Base-by-base conservation (phyloP, 169 alveolate species). In the Cryptosporidium ryanae region DNA sequence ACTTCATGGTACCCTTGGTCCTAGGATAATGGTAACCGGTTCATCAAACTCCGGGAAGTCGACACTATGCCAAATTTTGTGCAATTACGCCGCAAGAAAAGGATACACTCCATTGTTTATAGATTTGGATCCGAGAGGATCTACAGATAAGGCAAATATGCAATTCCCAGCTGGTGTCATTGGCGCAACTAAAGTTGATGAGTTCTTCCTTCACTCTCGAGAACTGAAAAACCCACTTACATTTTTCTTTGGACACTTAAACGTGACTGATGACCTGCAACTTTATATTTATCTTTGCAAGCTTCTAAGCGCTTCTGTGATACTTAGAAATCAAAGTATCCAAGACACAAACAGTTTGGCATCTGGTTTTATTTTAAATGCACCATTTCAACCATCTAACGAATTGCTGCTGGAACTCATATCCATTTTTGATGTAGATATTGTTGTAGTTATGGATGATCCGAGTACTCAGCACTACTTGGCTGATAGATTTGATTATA, bases 41-140 rank as follows among this genome's bases (percentile, higher is more conserved):
- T 90, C 96, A 64, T 92, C 95, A 27, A 91, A 92, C 64, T 94
- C 97, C 43, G 97, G 97, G 13, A 95, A 94, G 65, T 93, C 96
- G 29, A 90, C 97, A 17, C 91, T 93, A 48, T 94, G 96, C 31
- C 76, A 89, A 67, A 68, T 93, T 13, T 71, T 94, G 52, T 87
- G 93, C 59, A 93, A 94, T 82, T 94, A 94, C 76, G 97, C 96
- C 38, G 82, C 94, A 25, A 87, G 96, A 32, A 82, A 92, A 18
- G 96, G 96, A 0, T 94, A 95, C 93, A 82, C 91, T 25, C 97
- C 97, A 4, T 64, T 93, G 8, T 95, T 82, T 82, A 91, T 95
- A 17, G 97, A 95, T 64, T 91, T 95, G 12, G 97, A 94, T 65
- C 94, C 97, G 17, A 82, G 96, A 48, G 94, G 92, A 27, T 76